A percentile compares a stretch with the other conserved stretches of the same genome.
Conservation (phyloP, 495 filamentous ascomycete genomes). For the Podospora tetraspora region DNA sequence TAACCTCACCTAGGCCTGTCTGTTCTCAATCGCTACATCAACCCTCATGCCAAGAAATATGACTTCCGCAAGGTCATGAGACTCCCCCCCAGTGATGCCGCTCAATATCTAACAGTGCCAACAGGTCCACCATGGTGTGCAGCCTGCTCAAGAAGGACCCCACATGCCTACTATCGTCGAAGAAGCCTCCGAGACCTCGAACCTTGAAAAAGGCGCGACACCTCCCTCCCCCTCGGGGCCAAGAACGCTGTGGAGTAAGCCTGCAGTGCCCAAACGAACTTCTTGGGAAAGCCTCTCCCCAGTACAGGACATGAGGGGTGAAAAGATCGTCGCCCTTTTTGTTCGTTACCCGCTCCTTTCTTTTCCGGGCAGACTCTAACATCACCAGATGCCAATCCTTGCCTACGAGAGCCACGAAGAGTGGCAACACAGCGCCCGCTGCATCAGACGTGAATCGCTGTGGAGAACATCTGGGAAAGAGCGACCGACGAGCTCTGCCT, state of each 20-base stretch:
- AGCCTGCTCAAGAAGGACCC: no score
- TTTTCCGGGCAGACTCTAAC: background rate
- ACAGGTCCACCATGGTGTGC: no score
- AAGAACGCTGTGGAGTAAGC: background rate
- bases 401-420: constrained; percentile 13
- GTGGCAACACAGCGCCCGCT: background rate
- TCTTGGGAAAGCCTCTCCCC: background rate
- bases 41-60: constrained; percentile 14
- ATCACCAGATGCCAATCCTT: constrained; percentile 14
- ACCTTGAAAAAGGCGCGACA: background rate
- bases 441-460: no score
- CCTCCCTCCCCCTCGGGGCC: no score
- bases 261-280: background rate
- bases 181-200: background rate
- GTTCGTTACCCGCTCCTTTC: background rate
- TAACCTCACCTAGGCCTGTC: background rate
- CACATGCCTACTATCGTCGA: background rate
- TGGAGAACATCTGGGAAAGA: no score
- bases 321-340: constrained; percentile 10
- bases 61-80: background rate
- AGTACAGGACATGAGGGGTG: background rate
- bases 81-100: background rate
- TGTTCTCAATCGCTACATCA: constrained; percentile 15
- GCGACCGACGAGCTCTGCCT: no score
- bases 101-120: background rate